phyloP scores from a whole-genome alignment of 345 rosid species.

The Xanthoceras sorbifolium region DNA sequence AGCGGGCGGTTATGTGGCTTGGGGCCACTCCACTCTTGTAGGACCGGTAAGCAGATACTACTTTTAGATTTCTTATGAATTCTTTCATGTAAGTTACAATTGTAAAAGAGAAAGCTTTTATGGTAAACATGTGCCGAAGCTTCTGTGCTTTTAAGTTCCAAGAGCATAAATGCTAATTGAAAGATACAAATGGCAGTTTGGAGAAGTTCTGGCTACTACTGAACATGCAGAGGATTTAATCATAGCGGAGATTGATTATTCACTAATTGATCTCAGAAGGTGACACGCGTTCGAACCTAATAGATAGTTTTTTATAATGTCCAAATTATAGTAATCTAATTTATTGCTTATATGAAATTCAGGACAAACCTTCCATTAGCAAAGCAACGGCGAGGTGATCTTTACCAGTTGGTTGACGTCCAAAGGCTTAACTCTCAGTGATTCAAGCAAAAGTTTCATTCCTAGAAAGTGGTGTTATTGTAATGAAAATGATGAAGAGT shows the following conservation, averaged over 20 bases:
- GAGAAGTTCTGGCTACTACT: constrained; percentile 84
- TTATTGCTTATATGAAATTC: constrained; percentile 3
- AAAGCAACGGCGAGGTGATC: constrained; percentile 56
- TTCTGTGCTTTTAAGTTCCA: background rate
- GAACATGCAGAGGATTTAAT: constrained; percentile 78
- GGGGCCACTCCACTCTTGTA: constrained; percentile 97
- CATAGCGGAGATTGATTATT: constrained; percentile 82
- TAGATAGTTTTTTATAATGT: background rate
- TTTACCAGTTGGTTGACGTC: constrained; percentile 55
- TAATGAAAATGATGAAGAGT: background rate
- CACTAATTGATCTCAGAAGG: constrained; percentile 77
- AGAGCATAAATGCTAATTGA: background rate
- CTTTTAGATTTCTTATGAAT: background rate
- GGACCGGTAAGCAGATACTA: constrained; percentile 67
- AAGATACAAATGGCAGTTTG: constrained; percentile 58
- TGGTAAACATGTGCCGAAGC: background rate
- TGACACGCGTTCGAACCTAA: constrained; percentile 24
- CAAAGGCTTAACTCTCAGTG: constrained; percentile 37
- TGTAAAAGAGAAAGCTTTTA: background rate
- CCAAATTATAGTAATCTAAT: background rate
- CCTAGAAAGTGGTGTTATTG: background rate
- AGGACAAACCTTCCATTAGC: constrained; percentile 62
- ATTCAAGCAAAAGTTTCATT: background rate
- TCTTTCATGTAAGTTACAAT: background rate
- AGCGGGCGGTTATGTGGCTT: constrained; percentile 76